Conservation (phyloP, 2,329 filamentous ascomycete species). For the Trichoderma sp. region DNA sequence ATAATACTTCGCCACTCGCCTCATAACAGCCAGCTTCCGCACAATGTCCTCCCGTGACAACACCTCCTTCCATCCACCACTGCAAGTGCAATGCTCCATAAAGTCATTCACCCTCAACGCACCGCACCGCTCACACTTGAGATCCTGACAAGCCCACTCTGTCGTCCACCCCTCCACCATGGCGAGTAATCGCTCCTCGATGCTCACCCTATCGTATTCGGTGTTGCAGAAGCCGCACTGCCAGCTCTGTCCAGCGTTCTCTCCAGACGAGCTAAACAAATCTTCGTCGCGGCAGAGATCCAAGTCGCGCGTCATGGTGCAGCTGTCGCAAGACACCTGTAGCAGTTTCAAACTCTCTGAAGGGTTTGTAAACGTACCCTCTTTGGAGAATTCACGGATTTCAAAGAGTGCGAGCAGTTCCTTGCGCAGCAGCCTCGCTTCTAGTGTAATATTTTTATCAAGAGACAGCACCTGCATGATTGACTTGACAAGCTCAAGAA, state of each 20-base stretch:
- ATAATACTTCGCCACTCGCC: slow-evolving; percentile 77
- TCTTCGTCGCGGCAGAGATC: slow-evolving; percentile 91
- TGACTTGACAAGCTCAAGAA: slow-evolving; percentile 87
- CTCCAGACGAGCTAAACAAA: slow-evolving; percentile 53
- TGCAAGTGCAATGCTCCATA: slow-evolving; percentile 94
- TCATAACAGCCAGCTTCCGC: slow-evolving; percentile 69
- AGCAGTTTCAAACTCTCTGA: slow-evolving; percentile 72
- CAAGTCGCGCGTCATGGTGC: slow-evolving; percentile 84
- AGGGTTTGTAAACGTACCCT: slow-evolving; percentile 87
- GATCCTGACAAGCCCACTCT: slow-evolving; percentile 86
- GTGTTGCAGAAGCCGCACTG: slow-evolving; percentile 75
- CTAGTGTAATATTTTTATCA: slow-evolving; percentile 86
- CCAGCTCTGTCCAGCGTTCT: slow-evolving; percentile 59
- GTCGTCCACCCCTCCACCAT: slow-evolving; percentile 75
- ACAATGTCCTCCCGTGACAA: slow-evolving; percentile 68
- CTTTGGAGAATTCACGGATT: slow-evolving; percentile 87
- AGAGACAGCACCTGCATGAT: slow-evolving; percentile 91
- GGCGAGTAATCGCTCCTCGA: slow-evolving; percentile 82
- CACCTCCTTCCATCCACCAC: slow-evolving; percentile 79
- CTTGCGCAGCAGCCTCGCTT: slow-evolving; percentile 84
- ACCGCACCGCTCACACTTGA: slow-evolving; percentile 74
- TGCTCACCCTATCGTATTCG: slow-evolving; percentile 74
- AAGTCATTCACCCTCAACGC: slow-evolving; percentile 88
- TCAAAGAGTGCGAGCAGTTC: slow-evolving; percentile 90
- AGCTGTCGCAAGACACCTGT: slow-evolving; percentile 85